Conservation (phyloP, 2,329 filamentous ascomycete genomes). For the Diaporthe citri region DNA sequence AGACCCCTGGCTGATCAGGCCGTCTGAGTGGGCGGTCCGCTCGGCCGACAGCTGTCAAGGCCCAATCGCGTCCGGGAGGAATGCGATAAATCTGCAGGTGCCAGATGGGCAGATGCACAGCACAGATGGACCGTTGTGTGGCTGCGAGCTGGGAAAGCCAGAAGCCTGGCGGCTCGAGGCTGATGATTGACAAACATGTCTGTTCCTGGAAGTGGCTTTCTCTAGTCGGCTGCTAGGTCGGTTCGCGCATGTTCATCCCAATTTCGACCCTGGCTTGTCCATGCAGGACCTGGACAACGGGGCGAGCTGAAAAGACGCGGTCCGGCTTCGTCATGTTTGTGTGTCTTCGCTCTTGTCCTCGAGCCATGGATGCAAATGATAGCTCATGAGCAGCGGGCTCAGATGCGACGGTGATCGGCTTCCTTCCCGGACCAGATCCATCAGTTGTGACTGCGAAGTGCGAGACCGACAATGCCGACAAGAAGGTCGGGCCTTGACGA, state of each 20-base stretch:
- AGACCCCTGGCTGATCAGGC: constrained; percentile 20
- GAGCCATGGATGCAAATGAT: background rate
- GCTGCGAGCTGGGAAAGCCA: background rate
- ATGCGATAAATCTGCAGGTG: constrained; percentile 16
- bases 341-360: background rate
- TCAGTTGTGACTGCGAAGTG: background rate
- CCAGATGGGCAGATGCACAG: constrained; percentile 3
- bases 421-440: background rate
- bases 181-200: constrained; percentile 4
- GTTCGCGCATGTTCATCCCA: constrained; percentile 24
- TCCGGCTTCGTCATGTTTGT: background rate
- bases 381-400: background rate
- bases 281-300: constrained; percentile 4
- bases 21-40: constrained; percentile 5
- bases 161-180: constrained; percentile 1
- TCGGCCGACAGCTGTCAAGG: constrained; percentile 23
- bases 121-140: background rate
- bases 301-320: background rate
- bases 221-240: background rate
- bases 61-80: background rate
- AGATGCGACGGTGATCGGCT: constrained; percentile 22
- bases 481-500: background rate
- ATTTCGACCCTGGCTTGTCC: constrained; percentile 27
- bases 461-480: background rate
- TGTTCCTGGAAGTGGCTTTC: constrained; percentile 25